phyloP scores from a whole-genome alignment of 768 basidiomycete genomes.

The Hygrophorus pudorinus region DNA sequence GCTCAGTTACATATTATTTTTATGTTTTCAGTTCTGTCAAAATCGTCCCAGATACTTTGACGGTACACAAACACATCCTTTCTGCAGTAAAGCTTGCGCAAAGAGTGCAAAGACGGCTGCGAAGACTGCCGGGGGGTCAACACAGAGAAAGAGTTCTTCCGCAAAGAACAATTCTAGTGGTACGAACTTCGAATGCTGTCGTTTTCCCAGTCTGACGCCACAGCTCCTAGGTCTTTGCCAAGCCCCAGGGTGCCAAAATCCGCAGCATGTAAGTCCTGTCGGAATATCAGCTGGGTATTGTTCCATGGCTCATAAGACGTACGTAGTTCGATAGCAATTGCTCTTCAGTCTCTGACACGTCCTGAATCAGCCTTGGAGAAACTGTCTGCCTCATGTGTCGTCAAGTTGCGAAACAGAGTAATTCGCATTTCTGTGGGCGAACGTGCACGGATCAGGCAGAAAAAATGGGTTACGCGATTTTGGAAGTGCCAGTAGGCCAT shows the following conservation, averaged over 20 bases:
- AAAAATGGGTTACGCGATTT: conserved; percentile 41
- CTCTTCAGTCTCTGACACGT: background rate
- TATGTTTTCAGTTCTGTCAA: conserved; percentile 38
- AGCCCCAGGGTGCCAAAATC: conserved; percentile 40
- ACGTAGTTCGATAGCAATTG: conserved; percentile 7
- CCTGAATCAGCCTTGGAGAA: conserved; percentile 29
- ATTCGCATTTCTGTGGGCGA: conserved; percentile 55
- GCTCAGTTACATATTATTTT: conserved; percentile 4
- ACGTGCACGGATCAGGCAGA: conserved; percentile 45
- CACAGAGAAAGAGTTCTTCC: conserved; percentile 1
- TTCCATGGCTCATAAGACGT: conserved; percentile 43
- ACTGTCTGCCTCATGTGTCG: conserved; percentile 51
- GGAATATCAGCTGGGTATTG: conserved; percentile 37
- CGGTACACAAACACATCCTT: conserved; percentile 48
- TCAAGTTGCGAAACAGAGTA: conserved; percentile 40
- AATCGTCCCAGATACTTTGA: conserved; percentile 51
- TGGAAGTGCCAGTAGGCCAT: conserved; percentile 52
- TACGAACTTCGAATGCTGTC: conserved; percentile 3
- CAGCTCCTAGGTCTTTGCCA: conserved; percentile 32
- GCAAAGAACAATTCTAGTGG: conserved; percentile 10
- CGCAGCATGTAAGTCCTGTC: conserved; percentile 28
- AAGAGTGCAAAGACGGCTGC: conserved; percentile 25
- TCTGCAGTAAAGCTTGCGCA: conserved; percentile 56
- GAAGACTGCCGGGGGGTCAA: background rate
- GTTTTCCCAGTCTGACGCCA: background rate